Conservation (phyloP, 1,284 basidiomycete species). For the Ceratobasidium papillatum region DNA sequence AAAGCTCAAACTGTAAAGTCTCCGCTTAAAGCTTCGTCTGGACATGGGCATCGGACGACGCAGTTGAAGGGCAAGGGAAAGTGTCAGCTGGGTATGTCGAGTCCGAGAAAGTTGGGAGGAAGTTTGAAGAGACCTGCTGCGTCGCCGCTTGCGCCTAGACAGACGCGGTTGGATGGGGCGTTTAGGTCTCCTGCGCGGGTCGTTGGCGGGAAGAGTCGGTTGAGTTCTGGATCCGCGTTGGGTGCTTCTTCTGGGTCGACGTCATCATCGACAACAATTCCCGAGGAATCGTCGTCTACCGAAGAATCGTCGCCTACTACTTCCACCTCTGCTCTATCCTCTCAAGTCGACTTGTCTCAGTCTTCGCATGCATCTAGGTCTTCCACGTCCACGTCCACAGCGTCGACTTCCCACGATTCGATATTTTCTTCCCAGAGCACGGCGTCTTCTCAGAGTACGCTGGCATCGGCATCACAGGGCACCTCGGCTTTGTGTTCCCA, state of each 20-base stretch:
- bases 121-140: slow-evolving; percentile 13
- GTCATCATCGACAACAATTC: neutral
- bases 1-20: neutral
- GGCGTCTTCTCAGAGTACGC: neutral
- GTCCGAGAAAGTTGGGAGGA: neutral
- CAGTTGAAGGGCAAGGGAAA: neutral
- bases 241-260: neutral
- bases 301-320: neutral
- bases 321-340: neutral
- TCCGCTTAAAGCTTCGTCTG: neutral
- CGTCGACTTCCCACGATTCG: slow-evolving; percentile 26
- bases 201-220: neutral
- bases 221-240: neutral
- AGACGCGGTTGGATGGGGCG: slow-evolving; percentile 5
- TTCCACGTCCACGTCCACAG: neutral
- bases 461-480: neutral
- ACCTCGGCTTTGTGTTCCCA: neutral
- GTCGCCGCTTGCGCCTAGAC: slow-evolving; percentile 6
- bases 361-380: neutral
- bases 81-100: slow-evolving; percentile 8
- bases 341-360: neutral
- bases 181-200: slow-evolving; percentile 11
- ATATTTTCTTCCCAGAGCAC: slow-evolving; percentile 26
- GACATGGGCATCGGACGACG: neutral
- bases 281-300: neutral